These are phyloP conservation scores for Manihot esculenta DNA, from an alignment of 441 rosid genomes.

Conservation along the genomic window DNA sequence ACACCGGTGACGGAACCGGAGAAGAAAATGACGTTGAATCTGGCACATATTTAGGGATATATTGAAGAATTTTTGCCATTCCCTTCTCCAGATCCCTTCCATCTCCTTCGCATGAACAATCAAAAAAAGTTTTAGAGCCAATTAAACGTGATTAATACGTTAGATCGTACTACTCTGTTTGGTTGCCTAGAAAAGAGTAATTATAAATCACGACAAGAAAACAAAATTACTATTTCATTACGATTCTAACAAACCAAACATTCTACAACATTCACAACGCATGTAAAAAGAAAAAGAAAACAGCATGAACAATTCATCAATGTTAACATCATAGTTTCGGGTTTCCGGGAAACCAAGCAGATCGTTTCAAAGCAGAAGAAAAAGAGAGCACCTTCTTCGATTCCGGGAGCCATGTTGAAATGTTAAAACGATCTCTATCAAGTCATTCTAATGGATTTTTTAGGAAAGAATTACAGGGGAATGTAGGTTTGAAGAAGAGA, in stretches of 20 bases:
- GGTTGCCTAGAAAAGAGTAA: not conserved
- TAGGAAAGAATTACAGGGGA: not conserved
- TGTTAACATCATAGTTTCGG: too few relatives aligned
- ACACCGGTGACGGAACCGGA: conserved; percentile 30
- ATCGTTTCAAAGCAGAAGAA: not conserved
- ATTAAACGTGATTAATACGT: not conserved
- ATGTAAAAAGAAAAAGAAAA: not conserved
- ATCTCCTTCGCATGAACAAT: conserved; percentile 28
- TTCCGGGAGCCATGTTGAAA: conserved; percentile 34
- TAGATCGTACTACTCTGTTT: not conserved
- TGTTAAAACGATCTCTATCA: conserved; percentile 4
- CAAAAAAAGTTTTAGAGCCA: not conserved
- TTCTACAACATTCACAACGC: too few relatives aligned
- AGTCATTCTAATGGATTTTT: not conserved
- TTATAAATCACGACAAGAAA: not conserved
- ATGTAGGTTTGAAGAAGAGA: too few relatives aligned
- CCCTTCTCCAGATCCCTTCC: conserved; percentile 58
- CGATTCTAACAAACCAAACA: not conserved
- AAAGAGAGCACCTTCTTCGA: conserved; percentile 10
- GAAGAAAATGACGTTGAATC: conserved; percentile 38
- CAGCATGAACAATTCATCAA: not conserved
- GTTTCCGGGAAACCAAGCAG: conserved; percentile 1
- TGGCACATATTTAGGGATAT: not conserved
- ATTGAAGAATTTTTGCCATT: conserved; percentile 13
- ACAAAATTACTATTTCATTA: not conserved